These are phyloP conservation scores for Odonthalia washingtoniensis DNA, from an alignment of 31 red algal species.

Conservation along the genomic window DNA sequence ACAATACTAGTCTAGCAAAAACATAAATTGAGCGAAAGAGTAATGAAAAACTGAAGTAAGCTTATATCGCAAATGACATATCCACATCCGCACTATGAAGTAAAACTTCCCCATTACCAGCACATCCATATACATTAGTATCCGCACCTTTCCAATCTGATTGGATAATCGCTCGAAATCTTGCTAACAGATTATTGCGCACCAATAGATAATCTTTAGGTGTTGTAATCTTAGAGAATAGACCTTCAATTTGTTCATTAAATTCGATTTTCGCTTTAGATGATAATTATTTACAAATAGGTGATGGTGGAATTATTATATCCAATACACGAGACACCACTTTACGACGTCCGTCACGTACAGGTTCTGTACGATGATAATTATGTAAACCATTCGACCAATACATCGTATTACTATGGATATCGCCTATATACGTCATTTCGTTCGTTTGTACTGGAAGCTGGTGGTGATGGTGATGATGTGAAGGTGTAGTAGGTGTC, in stretches of 20 bases:
- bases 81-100: too few species aligned
- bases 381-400: not conserved
- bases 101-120: constrained; percentile 72
- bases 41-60: too few species aligned
- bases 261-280: too few species aligned
- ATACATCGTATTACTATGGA: not conserved
- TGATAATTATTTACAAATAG: too few species aligned
- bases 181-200: constrained; percentile 47
- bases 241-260: too few species aligned
- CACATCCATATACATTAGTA: constrained; percentile 71
- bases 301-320: constrained; percentile 48
- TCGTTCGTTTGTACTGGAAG: not conserved
- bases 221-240: too few species aligned
- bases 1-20: too few species aligned
- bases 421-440: not conserved
- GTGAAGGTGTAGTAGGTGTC: not conserved
- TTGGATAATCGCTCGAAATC: constrained; percentile 55
- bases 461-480: not conserved
- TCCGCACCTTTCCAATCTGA: constrained; percentile 66
- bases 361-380: not conserved
- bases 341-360: constrained; percentile 51
- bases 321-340: constrained; percentile 66
- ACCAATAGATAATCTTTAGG: too few species aligned
- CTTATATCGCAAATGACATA: too few species aligned
- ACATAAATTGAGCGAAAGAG: too few species aligned